Base-by-base conservation (phyloP, 176 grass and related monocot species). In the Olyra latifolia region DNA sequence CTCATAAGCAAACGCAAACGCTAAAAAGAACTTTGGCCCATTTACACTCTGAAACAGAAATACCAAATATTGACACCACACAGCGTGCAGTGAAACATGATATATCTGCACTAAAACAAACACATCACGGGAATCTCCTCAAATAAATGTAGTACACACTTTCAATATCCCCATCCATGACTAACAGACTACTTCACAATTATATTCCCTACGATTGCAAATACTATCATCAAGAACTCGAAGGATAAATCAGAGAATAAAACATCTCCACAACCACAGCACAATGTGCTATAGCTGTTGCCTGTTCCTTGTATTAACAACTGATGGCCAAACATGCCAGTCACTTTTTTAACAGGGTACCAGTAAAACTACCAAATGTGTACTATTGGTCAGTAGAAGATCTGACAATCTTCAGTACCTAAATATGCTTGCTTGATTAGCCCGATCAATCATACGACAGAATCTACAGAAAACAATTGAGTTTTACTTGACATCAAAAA, bases 221-320 rank as follows among this genome's bases (percentile, higher is more conserved):
- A 63, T 15, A 4, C 6, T 65, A 12, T 24, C 54, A 43, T 27
- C 10, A 22, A 35, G 62, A 78, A 30, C 57, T 19, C 3, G 22
- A 35, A 38, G 12, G 25, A 63, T 35, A 77, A 41, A 59, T 41
- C 10, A 38, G 3, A 70, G 29, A 38, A 39, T 9, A 55, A 32
- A 73, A 4, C 2, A 40, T 73, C 47, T 13, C 28, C 28, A n/a
- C 71, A 29, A 54, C 28, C 28, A n/a, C 49, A 29, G 38, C 32
- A 73, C 48, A 73, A 73, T 19, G 69, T 32, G 49, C 49, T 72
- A 72, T 20, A 52, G 17, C 17, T 61, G 61, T 17, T 61, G 61
- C 25, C 42, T 76, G 39, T 20, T 63, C 58, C 42, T n/a, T 41
- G 0, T 47, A 77, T 63, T 77, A 17, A 48, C 56, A 46, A 41